A percentile compares a stretch with the other conserved stretches of the same genome.
phyloP scores from a whole-genome alignment of 306 rosid genomes.

The Echinosophora koreensis region DNA sequence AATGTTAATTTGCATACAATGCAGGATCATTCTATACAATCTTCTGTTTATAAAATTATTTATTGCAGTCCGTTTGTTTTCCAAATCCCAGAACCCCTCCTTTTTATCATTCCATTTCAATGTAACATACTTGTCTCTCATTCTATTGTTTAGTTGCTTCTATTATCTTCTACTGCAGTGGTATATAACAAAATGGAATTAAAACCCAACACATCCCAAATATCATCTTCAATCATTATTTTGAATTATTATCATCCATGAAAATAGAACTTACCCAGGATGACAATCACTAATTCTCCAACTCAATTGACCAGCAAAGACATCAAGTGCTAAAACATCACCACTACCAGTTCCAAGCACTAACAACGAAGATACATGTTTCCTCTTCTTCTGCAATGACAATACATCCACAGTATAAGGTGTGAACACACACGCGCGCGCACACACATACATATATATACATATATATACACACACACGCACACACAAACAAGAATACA shows the following conservation, averaged over 20 bases:
- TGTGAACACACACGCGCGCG: too few relatives aligned
- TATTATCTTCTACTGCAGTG: neutral
- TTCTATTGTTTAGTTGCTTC: neutral
- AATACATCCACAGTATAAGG: constrained; percentile 38
- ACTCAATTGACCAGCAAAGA: constrained; percentile 77
- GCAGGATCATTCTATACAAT: too few relatives aligned
- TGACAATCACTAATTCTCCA: constrained; percentile 90
- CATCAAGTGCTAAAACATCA: constrained; percentile 85
- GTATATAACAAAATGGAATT: constrained; percentile 20
- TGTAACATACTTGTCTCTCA: too few relatives aligned
- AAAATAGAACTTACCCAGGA: constrained; percentile 69
- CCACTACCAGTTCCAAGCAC: constrained; percentile 95
- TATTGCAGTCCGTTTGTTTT: too few relatives aligned
- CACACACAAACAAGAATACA: neutral
- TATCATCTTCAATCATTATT: constrained; percentile 10
- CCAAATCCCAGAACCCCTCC: too few relatives aligned
- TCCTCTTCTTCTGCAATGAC: constrained; percentile 75
- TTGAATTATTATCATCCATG: constrained; percentile 6
- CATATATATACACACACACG: too few relatives aligned
- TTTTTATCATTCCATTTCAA: too few relatives aligned
- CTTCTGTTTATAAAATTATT: too few relatives aligned
- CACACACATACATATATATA: too few relatives aligned
- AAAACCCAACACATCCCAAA: constrained; percentile 25
- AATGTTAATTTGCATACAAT: neutral
- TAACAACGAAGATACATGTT: constrained; percentile 69